Percentiles rank a stretch among this genome's conserved stretches.
These are phyloP conservation scores for Plasmodium adleri DNA, from an alignment of 169 alveolate genomes.

Conservation along the genomic window DNA sequence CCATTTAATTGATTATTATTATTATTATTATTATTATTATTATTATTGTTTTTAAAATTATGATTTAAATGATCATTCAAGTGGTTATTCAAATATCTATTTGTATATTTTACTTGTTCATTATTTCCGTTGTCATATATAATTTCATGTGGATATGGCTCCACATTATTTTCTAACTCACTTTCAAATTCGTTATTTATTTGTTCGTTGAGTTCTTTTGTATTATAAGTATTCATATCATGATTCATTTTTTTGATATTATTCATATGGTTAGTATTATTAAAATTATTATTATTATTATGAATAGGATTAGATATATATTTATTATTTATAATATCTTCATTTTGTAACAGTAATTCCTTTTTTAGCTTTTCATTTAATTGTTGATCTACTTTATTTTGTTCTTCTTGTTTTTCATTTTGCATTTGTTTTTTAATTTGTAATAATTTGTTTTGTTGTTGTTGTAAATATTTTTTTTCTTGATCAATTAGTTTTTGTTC, in stretches of 20 bases:
- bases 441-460: background rate
- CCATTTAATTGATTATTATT: too few relatives aligned
- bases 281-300: too few relatives aligned
- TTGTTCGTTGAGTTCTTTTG: background rate
- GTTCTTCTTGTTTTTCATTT: background rate
- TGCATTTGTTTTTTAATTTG: background rate
- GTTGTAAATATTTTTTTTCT: background rate
- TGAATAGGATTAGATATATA: too few relatives aligned
- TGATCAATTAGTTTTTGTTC: constrained; percentile 9
- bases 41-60: too few relatives aligned
- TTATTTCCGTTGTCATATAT: too few relatives aligned
- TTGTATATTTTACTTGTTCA: too few relatives aligned
- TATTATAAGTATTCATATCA: background rate
- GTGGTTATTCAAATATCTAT: too few relatives aligned
- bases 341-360: background rate
- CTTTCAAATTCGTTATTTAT: background rate
- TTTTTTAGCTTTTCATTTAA: background rate
- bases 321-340: background rate
- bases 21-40: too few relatives aligned
- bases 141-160: too few relatives aligned
- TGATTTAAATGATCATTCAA: too few relatives aligned
- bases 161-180: background rate
- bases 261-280: too few relatives aligned
- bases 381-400: background rate
- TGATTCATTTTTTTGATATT: background rate